These are phyloP conservation scores for Neurospora intermedia DNA, from an alignment of 495 filamentous ascomycete species.

Conservation along the genomic window DNA sequence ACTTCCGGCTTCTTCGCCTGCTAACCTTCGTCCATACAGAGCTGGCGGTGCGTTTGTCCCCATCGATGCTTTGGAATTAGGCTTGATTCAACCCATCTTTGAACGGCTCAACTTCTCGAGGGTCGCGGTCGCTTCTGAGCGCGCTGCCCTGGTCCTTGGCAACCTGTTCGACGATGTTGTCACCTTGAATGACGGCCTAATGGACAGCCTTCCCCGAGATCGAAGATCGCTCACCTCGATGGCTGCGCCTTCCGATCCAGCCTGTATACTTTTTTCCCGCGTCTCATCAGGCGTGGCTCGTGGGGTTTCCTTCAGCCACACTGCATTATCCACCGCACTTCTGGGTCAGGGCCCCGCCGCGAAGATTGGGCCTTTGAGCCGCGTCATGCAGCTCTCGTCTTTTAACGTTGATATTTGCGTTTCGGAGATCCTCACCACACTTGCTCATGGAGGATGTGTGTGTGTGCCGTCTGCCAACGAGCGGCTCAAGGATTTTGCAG, in stretches of 20 bases:
- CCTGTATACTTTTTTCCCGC: constrained; percentile 32
- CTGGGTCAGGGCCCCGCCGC: constrained; percentile 39
- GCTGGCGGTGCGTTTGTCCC: constrained; percentile 35
- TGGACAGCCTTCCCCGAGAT: constrained; percentile 15
- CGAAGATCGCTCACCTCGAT: constrained; percentile 26
- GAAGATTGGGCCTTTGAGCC: constrained; percentile 35
- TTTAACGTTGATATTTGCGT: constrained; percentile 61
- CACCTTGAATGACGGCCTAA: constrained; percentile 20
- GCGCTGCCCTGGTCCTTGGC: constrained; percentile 21
- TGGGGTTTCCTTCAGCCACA: constrained; percentile 35
- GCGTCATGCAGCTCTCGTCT: constrained; percentile 57
- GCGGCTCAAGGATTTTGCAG: constrained; percentile 25
- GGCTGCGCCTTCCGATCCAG: constrained; percentile 27
- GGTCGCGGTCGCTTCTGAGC: constrained; percentile 29
- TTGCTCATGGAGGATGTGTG: constrained; percentile 44
- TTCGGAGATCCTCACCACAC: constrained; percentile 53
- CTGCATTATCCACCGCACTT: constrained; percentile 31
- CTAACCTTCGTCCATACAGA: constrained; percentile 9
- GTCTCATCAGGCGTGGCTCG: constrained; percentile 22
- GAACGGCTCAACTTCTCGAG: constrained; percentile 26
- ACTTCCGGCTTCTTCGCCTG: not conserved
- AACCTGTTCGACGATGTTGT: constrained; percentile 30
- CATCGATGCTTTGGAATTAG: constrained; percentile 28
- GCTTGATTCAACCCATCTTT: constrained; percentile 31
- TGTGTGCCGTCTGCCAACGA: constrained; percentile 38